Evolutionary conservation across 176 grass and related monocot species (phyloP).

Genomic region (Microstegium vimineum): DNA sequence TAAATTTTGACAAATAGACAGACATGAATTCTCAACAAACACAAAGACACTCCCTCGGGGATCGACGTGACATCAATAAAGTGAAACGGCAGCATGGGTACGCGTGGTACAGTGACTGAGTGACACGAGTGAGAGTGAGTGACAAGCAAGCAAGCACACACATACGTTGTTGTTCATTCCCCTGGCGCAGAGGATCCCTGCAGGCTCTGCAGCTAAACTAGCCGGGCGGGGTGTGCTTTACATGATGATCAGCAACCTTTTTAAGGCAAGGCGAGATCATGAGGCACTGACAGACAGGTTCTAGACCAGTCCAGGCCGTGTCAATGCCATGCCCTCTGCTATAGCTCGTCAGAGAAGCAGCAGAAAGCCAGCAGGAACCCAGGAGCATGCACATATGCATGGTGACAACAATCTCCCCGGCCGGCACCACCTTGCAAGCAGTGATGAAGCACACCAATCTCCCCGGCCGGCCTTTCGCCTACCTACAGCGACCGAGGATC

Average conservation of each 20-base stretch:
- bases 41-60: background rate
- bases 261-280: background rate
- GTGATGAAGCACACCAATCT: background rate
- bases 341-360: background rate
- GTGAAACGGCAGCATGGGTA: background rate
- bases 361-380: background rate
- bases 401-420: slow-evolving; percentile 16
- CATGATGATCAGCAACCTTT: slow-evolving; percentile 32
- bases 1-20: too few relatives aligned
- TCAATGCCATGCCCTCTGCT: background rate
- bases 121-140: background rate
- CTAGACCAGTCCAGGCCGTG: slow-evolving; percentile 31
- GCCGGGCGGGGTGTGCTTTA: background rate
- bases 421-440: too few relatives aligned
- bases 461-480: background rate
- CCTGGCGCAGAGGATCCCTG: slow-evolving; percentile 26
- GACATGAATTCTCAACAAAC: background rate
- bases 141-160: background rate
- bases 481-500: background rate
- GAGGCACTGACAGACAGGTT: slow-evolving; percentile 46
- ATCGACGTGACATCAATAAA: background rate
- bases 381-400: background rate
- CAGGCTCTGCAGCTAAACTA: background rate
- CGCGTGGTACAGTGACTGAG: background rate
- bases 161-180: background rate